Evolutionary conservation across 371 early-diverging fungal genomes (phyloP), one percentile per base, ranked within the genome.

Genomic region (Syncephalastrum sp.): DNA sequence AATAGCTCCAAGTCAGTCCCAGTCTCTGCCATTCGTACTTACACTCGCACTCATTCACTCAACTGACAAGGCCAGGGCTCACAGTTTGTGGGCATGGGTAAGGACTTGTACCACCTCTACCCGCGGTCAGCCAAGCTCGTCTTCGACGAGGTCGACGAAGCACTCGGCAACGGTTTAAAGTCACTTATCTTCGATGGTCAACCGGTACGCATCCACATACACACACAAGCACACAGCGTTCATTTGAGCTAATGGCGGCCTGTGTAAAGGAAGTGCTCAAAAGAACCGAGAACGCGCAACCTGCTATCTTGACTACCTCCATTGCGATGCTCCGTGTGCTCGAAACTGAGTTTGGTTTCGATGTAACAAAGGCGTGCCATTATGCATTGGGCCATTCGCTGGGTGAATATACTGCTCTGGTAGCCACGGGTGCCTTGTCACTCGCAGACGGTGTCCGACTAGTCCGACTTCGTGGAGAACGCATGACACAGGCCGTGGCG

Each of bases 361-460:
- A 89, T 60, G 70, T 90, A n/a, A 74, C 77, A 3, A 79, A 86
- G 13, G 67, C 83, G 10, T 91, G 88, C 60, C 81, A 86, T 7
- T 90, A 85, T 75, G 89, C 89, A 0, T 71, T 96, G 43, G 98
- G 98, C 1, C 97, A 97, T 61, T 94, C 94, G 15, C 75, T 97
- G 1, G 98, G 98, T n/a, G 97, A 97, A 74, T 97, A 95, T 60
- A 81, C 91, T 15, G 94, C 95, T 2, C 73, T 94, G 8, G 90
- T 94, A 0, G 95, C 93, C 1, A 83, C 94, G 7, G 76, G 83
- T 21, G 74, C 93, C 0, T 61, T 97, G 45, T 78, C 87, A 15
- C 70, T 96, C 42, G 63, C 70, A 1, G 94, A 96, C 65, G 96
- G 93, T 14, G 84, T 94, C 42, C 83, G 83, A 25, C 71, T 97